phyloP scores from a whole-genome alignment of 441 rosid species.

The Mallotus japonicus region DNA sequence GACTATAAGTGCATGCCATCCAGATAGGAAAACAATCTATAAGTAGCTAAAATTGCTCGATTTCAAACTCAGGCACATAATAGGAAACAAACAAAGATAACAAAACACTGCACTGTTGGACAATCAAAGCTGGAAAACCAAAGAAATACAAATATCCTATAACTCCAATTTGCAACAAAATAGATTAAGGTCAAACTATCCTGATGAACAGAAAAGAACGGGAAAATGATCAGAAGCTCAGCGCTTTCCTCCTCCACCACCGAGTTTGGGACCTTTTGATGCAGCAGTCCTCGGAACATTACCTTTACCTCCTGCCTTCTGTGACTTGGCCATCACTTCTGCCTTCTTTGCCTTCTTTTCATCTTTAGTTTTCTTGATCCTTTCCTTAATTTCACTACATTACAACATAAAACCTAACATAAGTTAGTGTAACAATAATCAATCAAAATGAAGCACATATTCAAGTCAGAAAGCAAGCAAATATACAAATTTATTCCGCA shows the following conservation, averaged over 20 bases:
- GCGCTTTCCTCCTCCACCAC: constrained; percentile 96
- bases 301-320: constrained; percentile 51
- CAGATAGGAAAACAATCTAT: background rate
- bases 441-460: background rate
- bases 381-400: constrained; percentile 78
- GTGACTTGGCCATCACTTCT: constrained; percentile 59
- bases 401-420: background rate
- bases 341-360: constrained; percentile 94
- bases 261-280: constrained; percentile 66
- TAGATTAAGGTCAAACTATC: constrained; percentile 8
- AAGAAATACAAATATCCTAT: constrained; percentile 19
- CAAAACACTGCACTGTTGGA: constrained; percentile 13
- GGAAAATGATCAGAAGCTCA: constrained; percentile 25
- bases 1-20: background rate
- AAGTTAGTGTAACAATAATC: background rate
- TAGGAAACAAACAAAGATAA: constrained; percentile 4
- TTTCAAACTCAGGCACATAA: constrained; percentile 9
- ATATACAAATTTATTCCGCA: background rate
- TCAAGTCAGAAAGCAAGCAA: background rate
- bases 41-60: constrained; percentile 10
- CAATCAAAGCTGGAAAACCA: constrained; percentile 10
- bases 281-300: constrained; percentile 49
- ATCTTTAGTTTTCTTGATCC: constrained; percentile 85
- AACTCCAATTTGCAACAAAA: constrained; percentile 11
- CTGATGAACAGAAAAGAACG: constrained; percentile 3